Evolutionary conservation across 192 early-diverging fungal species (phyloP).

Genomic region (Coemansia sp.): DNA sequence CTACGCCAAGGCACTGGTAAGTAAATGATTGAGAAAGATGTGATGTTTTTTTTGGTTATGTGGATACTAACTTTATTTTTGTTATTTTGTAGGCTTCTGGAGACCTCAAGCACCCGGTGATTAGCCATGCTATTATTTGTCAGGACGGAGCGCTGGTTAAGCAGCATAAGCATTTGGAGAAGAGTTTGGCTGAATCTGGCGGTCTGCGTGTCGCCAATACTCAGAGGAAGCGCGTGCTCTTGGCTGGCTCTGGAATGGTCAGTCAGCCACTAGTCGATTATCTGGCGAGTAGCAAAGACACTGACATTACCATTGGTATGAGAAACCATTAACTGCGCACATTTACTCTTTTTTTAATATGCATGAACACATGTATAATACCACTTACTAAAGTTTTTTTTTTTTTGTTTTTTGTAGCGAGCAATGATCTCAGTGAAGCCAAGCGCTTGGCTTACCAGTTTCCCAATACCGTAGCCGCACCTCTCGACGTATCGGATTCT

Average conservation of each 20-base stretch:
- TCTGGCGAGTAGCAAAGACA: slow-evolving; percentile 60
- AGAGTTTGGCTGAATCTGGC: slow-evolving; percentile 38
- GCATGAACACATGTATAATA: slow-evolving; percentile 4
- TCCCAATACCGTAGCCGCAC: slow-evolving; percentile 61
- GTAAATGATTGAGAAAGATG: background rate
- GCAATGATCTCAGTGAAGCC: slow-evolving; percentile 74
- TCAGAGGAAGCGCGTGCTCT: slow-evolving; percentile 62
- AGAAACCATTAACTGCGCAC: background rate
- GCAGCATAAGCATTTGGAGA: slow-evolving; percentile 59
- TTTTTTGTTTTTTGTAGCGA: slow-evolving; percentile 74
- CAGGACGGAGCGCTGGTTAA: slow-evolving; percentile 64
- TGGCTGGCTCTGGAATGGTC: slow-evolving; percentile 91
- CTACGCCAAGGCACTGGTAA: slow-evolving; percentile 76
- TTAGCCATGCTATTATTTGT: slow-evolving; percentile 78
- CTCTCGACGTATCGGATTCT: slow-evolving; percentile 73
- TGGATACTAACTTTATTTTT: background rate
- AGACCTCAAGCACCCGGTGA: slow-evolving; percentile 64
- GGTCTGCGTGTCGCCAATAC: slow-evolving; percentile 46
- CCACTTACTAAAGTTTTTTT: slow-evolving; percentile 14
- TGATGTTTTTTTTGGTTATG: background rate
- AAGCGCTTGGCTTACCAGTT: slow-evolving; percentile 63
- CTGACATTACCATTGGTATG: slow-evolving; percentile 53
- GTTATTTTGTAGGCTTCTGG: slow-evolving; percentile 48
- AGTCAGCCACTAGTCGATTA: slow-evolving; percentile 90
- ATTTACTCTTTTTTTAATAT: background rate